Percentiles rank a stretch among this genome's conserved stretches.
These are phyloP conservation scores for Sporothrix variecibatus DNA, from an alignment of 2,329 filamentous ascomycete species.

Conservation along the genomic window DNA sequence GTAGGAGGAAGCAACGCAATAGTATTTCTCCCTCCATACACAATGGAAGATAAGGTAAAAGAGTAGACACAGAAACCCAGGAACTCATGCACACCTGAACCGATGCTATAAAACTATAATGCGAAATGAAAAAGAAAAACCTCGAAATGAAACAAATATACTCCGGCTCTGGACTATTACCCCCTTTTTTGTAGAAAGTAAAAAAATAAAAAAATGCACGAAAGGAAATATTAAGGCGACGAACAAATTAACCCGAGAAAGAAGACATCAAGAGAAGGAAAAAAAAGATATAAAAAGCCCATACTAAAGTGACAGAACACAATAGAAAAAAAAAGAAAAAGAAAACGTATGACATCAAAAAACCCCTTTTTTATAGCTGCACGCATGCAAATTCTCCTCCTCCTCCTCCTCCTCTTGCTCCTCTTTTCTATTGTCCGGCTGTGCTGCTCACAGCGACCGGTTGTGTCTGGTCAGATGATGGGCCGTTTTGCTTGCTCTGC, in stretches of 20 bases:
- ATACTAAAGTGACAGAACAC: neutral
- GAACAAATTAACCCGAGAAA: constrained; percentile 1
- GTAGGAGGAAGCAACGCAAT: neutral
- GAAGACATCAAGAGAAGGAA: constrained; percentile 5
- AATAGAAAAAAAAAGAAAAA: neutral
- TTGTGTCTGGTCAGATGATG: neutral
- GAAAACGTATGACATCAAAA: neutral
- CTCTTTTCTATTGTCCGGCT: neutral
- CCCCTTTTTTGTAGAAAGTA: neutral
- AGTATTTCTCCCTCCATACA: neutral
- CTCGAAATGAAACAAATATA: neutral
- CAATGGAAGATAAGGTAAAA: neutral
- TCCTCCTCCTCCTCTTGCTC: no score
- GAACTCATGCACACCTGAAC: neutral
- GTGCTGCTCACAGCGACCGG: neutral
- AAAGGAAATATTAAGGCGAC: neutral
- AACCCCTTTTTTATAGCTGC: neutral
- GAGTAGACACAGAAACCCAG: neutral
- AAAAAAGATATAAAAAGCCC: neutral
- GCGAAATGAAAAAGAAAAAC: constrained; percentile 13
- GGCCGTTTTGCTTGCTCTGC: constrained; percentile 32
- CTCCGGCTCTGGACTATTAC: neutral
- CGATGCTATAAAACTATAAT: neutral
- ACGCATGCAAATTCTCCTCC: neutral
- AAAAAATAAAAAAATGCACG: neutral